Base-by-base conservation (phyloP, 768 basidiomycete species). In the Collybia nuda region DNA sequence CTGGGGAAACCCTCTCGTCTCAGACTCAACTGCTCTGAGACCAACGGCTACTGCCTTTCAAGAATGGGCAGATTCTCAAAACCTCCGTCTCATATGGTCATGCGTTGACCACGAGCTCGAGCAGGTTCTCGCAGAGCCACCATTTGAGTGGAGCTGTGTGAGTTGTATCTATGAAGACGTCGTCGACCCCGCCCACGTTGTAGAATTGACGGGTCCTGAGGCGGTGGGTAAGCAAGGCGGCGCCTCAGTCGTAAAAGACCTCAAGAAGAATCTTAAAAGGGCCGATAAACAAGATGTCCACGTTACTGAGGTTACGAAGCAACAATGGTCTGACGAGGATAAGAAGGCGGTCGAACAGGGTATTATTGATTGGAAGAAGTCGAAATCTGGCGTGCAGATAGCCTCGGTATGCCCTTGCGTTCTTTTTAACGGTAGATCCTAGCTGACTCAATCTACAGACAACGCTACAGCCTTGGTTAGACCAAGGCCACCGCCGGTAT, bases 161-260 rank as follows among this genome's bases (percentile, higher is more conserved):
- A 74, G 76, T 44, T 86, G 82, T 50, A 83, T 87, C 43, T 79
- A 80, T 44, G 85, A 87, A 58, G 83, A 85, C 44, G 69, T 79
- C 32, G 67, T 82, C 11, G 73, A 81, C 46, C 77, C 82, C 0
- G 74, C 70, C 19, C 73, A 75, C 50, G 62, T 79, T 15, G 54
- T 77, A 14, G 66, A 74, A 21, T 50, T 78, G 44, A 73, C 70
- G 1, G 61, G 62, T 14, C 65, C 68, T 0, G 65, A 69, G 5
- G 60, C 61, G 9, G 68, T 70, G 41, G 73, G 71, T 0, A 64
- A 65, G 17, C 66, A 69, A 50, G 71, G 68, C 35, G 54, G 54
- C 2, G 22, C 62, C 52, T 58, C 69, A 51, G 67, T 72, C 51
- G 75, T 81, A 52, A 84, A 83, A 62, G 80, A 81, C 48, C 62